phyloP scores from a whole-genome alignment of 108 stramenopile species.

The Pseudonitzschia pungens region DNA sequence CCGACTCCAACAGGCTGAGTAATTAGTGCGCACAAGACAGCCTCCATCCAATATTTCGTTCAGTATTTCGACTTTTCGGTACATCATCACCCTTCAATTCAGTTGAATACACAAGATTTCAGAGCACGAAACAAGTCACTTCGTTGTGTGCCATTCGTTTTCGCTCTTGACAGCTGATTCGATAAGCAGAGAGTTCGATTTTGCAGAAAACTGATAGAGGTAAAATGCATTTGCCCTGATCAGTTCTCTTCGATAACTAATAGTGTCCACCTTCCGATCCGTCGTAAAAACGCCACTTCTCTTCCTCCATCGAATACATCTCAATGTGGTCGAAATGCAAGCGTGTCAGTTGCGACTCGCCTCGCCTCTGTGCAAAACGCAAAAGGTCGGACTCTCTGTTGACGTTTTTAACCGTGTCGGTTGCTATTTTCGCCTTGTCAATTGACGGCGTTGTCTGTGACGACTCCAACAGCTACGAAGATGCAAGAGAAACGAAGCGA shows the following conservation, averaged over 20 bases:
- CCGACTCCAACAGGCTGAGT: not conserved
- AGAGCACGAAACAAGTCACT: too few relatives aligned
- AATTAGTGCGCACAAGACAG: not conserved
- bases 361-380: not conserved
- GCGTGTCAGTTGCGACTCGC: not conserved
- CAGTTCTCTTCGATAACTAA: not conserved
- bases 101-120: too few relatives aligned
- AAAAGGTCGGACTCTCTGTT: not conserved
- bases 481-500: constrained; percentile 9
- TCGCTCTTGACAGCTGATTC: too few relatives aligned
- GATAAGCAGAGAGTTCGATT: too few relatives aligned
- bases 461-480: not conserved
- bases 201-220: too few relatives aligned
- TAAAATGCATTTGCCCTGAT: too few relatives aligned
- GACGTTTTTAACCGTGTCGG: not conserved
- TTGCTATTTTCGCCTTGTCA: not conserved
- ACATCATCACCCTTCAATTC: too few relatives aligned
- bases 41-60: not conserved
- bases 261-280: not conserved
- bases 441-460: not conserved
- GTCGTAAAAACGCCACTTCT: not conserved
- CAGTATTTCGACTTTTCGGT: not conserved
- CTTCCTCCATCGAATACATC: not conserved
- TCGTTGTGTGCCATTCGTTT: too few relatives aligned
- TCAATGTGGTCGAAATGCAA: not conserved